These are phyloP conservation scores for Tilletia walkeri DNA, from an alignment of 1,284 basidiomycete species.

Conservation along the genomic window DNA sequence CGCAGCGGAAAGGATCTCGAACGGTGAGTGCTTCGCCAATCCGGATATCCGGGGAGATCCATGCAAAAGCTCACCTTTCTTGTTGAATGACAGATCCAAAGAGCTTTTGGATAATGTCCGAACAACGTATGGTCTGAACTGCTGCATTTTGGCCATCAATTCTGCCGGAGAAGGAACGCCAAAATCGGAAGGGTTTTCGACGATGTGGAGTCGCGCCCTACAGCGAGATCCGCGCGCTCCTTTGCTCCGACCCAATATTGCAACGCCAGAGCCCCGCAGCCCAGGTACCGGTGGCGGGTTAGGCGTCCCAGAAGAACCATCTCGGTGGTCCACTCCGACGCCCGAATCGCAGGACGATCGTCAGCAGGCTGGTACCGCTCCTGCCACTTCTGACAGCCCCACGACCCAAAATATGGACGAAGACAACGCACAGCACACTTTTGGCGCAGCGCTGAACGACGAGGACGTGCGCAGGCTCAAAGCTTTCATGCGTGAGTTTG, in stretches of 20 bases:
- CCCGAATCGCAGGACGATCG: neutral
- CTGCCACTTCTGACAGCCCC: neutral
- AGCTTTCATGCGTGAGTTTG: constrained; percentile 82
- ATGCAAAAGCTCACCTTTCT: neutral
- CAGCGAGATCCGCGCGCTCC: constrained; percentile 15
- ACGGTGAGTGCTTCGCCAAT: constrained; percentile 19
- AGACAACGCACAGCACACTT: neutral
- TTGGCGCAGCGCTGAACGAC: constrained; percentile 61
- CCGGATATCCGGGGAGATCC: too few species aligned
- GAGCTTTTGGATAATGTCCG: constrained; percentile 47
- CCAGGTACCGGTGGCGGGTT: neutral
- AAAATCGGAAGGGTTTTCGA: constrained; percentile 20
- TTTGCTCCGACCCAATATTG: constrained; percentile 2
- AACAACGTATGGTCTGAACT: constrained; percentile 52
- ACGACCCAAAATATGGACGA: neutral
- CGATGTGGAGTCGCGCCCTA: constrained; percentile 19
- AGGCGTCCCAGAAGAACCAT: neutral
- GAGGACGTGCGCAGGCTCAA: constrained; percentile 77
- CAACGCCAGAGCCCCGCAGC: neutral
- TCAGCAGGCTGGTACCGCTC: neutral
- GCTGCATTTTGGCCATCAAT: constrained; percentile 49
- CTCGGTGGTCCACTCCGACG: neutral
- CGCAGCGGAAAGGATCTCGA: constrained; percentile 36
- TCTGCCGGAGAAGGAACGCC: constrained; percentile 26
- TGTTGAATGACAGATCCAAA: constrained; percentile 25